Percentiles rank a stretch among this genome's conserved stretches.
Evolutionary conservation across 2,329 filamentous ascomycete genomes (phyloP).

Genomic region (Phaeosphaeria sp.): DNA sequence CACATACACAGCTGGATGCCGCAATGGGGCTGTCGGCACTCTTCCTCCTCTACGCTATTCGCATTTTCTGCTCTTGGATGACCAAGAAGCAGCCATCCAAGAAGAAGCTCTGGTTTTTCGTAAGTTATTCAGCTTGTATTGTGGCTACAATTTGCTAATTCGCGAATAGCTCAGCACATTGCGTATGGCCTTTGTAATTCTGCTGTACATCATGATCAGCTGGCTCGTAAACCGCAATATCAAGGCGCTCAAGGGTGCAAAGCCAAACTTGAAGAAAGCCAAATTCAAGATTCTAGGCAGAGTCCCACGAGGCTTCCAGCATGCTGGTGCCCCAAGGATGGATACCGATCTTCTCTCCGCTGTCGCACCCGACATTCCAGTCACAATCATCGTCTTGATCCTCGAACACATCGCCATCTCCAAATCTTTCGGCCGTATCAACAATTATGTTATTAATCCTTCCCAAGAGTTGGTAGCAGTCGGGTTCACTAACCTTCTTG

Average conservation of each 20-base stretch:
- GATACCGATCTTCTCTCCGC: constrained; percentile 69
- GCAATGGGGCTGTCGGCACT: constrained; percentile 86
- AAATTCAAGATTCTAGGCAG: constrained; percentile 68
- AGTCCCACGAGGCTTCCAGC: constrained; percentile 70
- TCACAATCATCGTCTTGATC: constrained; percentile 88
- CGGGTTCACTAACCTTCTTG: constrained; percentile 84
- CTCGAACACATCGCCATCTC: constrained; percentile 98
- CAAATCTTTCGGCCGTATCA: constrained; percentile 94
- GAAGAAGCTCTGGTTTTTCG: constrained; percentile 87
- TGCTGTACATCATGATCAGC: constrained; percentile 90
- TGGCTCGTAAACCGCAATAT: constrained; percentile 74
- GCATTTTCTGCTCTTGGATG: constrained; percentile 66
- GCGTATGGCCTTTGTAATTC: constrained; percentile 86
- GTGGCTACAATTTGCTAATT: not conserved
- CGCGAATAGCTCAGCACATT: constrained; percentile 69
- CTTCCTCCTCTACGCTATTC: constrained; percentile 73
- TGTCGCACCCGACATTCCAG: constrained; percentile 77
- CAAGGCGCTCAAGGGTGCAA: constrained; percentile 51
- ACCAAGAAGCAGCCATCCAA: constrained; percentile 73
- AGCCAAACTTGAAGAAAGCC: constrained; percentile 58
- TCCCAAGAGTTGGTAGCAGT: constrained; percentile 97
- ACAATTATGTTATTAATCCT: constrained; percentile 94
- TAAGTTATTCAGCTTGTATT: constrained; percentile 4
- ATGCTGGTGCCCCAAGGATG: constrained; percentile 75
- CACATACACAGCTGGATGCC: constrained; percentile 74